These are phyloP conservation scores for Coemansia sp. DNA, from an alignment of 192 early-diverging fungal species.

Conservation along the genomic window DNA sequence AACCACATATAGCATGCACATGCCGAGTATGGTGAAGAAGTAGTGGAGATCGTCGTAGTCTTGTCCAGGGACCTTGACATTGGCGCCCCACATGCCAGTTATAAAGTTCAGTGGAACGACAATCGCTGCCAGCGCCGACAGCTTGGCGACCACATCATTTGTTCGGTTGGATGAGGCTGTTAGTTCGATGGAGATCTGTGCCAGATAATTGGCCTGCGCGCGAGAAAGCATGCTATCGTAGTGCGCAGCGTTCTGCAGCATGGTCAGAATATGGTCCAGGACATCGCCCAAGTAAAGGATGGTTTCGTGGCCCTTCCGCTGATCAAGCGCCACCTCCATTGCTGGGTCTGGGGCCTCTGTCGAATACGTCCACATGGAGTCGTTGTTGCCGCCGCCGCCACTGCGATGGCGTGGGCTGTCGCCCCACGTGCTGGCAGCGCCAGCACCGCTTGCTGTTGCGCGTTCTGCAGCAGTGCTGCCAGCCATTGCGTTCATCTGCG, in stretches of 20 bases:
- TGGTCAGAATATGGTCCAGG: slow-evolving; percentile 77
- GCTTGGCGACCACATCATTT: slow-evolving; percentile 82
- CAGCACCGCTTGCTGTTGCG: background rate
- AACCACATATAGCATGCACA: slow-evolving; percentile 40
- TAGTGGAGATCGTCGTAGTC: slow-evolving; percentile 43
- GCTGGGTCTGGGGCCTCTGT: slow-evolving; percentile 4
- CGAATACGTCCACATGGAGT: slow-evolving; percentile 6
- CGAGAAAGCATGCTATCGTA: slow-evolving; percentile 70
- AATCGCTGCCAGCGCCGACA: slow-evolving; percentile 87
- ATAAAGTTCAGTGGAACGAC: slow-evolving; percentile 89
- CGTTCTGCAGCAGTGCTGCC: background rate
- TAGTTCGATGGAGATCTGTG: slow-evolving; percentile 75
- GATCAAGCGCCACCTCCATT: slow-evolving; percentile 39
- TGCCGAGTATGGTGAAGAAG: slow-evolving; percentile 47
- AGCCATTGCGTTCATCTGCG: slow-evolving; percentile 38
- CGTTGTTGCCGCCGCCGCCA: background rate
- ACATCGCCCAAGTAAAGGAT: slow-evolving; percentile 77
- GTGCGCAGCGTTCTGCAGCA: slow-evolving; percentile 76
- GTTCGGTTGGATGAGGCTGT: slow-evolving; percentile 76
- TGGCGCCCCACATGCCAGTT: slow-evolving; percentile 72
- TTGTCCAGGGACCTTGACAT: slow-evolving; percentile 56
- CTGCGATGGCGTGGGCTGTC: slow-evolving; percentile 33
- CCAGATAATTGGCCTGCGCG: slow-evolving; percentile 74
- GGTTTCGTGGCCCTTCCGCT: slow-evolving; percentile 61
- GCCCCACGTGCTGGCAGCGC: slow-evolving; percentile 3